Percentiles rank a stretch among this genome's conserved stretches.
These are phyloP conservation scores for Seminavis robusta DNA, from an alignment of 108 stramenopile species.

Conservation along the genomic window DNA sequence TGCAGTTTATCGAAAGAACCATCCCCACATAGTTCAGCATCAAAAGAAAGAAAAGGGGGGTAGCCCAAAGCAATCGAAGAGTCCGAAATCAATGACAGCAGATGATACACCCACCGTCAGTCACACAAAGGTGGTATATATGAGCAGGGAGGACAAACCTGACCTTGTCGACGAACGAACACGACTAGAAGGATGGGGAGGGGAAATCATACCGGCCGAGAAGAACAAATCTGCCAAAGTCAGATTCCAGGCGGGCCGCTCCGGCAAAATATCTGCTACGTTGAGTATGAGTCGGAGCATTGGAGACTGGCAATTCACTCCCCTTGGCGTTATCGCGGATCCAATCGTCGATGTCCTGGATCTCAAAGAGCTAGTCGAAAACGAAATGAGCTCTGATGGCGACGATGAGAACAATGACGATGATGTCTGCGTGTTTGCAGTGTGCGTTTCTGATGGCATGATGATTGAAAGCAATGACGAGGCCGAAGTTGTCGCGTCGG, in stretches of 20 bases:
- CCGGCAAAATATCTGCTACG: too few species aligned
- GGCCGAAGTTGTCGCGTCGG: too few species aligned
- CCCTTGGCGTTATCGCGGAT: constrained; percentile 74
- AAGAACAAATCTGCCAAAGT: constrained; percentile 58
- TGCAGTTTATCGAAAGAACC: constrained; percentile 37
- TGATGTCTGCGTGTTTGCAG: too few species aligned
- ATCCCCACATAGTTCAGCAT: too few species aligned
- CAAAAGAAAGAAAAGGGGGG: neutral
- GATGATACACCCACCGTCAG: too few species aligned
- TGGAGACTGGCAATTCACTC: constrained; percentile 75
- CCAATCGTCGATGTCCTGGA: constrained; percentile 72
- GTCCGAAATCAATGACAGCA: too few species aligned
- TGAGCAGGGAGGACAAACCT: constrained; percentile 49
- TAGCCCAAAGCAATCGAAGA: too few species aligned
- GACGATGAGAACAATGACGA: neutral
- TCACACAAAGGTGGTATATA: neutral
- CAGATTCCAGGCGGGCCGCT: constrained; percentile 67
- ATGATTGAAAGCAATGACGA: too few species aligned
- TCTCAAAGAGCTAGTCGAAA: constrained; percentile 23
- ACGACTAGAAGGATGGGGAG: constrained; percentile 69
- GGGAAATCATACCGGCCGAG: constrained; percentile 57
- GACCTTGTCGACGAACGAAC: constrained; percentile 55
- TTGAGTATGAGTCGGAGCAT: constrained; percentile 75
- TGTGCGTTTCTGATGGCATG: too few species aligned
- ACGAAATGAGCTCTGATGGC: neutral